A percentile compares a stretch with the other conserved stretches of the same genome.
phyloP scores from a whole-genome alignment of 169 alveolate genomes.

The Plasmodium gaboni region DNA sequence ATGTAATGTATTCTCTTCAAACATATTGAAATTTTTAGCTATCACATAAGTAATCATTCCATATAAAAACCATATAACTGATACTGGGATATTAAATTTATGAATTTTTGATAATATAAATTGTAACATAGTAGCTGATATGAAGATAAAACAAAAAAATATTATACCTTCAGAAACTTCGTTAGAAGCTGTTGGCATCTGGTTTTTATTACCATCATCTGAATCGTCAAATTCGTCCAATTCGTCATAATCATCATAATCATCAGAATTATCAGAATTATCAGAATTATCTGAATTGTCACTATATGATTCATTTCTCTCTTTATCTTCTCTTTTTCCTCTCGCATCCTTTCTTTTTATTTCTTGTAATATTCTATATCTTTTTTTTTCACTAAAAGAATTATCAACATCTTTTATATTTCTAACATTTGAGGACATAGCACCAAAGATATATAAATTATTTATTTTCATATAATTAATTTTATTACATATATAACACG shows the following conservation, averaged over 20 bases:
- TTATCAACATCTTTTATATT: no score
- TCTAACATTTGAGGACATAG: no score
- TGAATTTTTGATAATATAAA: conserved; percentile 83
- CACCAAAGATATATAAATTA: no score
- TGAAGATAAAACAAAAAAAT: conserved; percentile 78
- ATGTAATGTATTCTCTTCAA: conserved; percentile 71
- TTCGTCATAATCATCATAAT: background rate
- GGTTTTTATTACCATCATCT: conserved; percentile 24
- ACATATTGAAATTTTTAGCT: conserved; percentile 74
- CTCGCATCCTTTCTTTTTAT: background rate
- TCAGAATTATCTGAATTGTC: background rate
- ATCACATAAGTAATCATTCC: conserved; percentile 84
- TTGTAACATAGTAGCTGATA: conserved; percentile 84
- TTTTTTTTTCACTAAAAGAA: background rate
- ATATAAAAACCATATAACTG: conserved; percentile 83
- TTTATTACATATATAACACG: no score
- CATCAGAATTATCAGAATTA: background rate
- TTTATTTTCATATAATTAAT: no score
- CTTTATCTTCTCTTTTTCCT: background rate
- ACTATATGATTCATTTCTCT: background rate
- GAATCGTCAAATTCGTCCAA: background rate
- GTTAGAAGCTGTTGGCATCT: conserved; percentile 67
- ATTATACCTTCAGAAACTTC: conserved; percentile 79
- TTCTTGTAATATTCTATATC: conserved; percentile 16
- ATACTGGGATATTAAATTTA: conserved; percentile 82